Base-by-base conservation (phyloP, 2,329 filamentous ascomycete genomes). In the Emmonsiellopsis sp. region DNA sequence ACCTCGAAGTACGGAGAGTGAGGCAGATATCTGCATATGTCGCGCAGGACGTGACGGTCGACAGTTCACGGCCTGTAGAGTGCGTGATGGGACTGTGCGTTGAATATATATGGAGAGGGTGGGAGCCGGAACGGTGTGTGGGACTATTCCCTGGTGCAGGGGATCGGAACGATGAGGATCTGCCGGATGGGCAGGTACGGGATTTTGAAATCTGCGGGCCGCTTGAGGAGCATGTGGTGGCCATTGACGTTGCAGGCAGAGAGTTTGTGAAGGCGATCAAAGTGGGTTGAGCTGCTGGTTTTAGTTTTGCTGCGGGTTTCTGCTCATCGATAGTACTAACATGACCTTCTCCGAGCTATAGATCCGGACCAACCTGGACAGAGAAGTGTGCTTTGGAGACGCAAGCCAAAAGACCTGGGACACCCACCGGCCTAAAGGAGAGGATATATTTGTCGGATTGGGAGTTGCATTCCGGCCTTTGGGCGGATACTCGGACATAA, bases 341-440 rank as follows among this genome's bases (percentile, higher is more conserved):
- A 27, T 31, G 21, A 21, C 32, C 11, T 8, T 6, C 4, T 7
- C 21, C n/a, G 21, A 14, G 32, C 21, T 40, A 13, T 27, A 52
- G 51, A n/a, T 52, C 33, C 51, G 43, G 14, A 52, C 51, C 33
- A 52, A 47, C 40, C 14, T 9, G 17, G 51, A 17, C 27, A 45
- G 51, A 46, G 43, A 52, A 40, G n/a, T 21, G 3, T 46, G 42
- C 34, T 47, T 52, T 40, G 51, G 51, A 13, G 50, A 52, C 6
- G 10, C 8, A 9, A 47, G 34, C 13, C 50, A 51, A 34, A 14
- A 43, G 5, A 27, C 21, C 11, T 51, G 49, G 49, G 40, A 51
- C 34, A 10, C 5, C 6, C 2, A 32, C 21, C 40, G 40, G 2
- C 17, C 39, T 11, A 10, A 37, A 10, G 49, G 27, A n/a, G 45